A percentile compares a stretch with the other conserved stretches of the same genome.
phyloP scores from a whole-genome alignment of 108 stramenopile species.

The Fragilaria crotonensis region DNA sequence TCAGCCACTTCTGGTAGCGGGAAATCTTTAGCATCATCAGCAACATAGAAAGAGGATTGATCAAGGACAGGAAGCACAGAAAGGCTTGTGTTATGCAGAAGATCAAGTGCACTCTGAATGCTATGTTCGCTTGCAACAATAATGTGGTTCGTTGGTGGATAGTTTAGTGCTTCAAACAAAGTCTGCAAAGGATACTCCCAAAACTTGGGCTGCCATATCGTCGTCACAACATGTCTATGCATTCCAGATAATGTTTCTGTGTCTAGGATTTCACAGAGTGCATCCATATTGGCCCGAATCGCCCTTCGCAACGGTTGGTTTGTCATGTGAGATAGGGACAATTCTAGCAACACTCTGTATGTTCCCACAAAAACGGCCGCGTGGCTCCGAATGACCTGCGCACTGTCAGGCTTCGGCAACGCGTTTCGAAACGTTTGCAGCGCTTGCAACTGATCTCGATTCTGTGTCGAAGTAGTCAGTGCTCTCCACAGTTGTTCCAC shows the following conservation, averaged over 20 bases:
- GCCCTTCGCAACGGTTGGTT: constrained; percentile 37
- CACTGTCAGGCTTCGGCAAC: background rate
- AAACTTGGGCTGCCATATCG: background rate
- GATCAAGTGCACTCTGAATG: background rate
- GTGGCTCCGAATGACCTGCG: background rate
- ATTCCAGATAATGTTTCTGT: background rate
- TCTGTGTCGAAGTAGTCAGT: constrained; percentile 4
- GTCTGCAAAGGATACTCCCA: constrained; percentile 16
- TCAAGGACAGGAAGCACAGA: background rate
- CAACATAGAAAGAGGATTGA: background rate
- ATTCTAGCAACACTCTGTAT: constrained; percentile 48
- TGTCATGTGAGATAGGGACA: constrained; percentile 28
- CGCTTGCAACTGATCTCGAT: constrained; percentile 19
- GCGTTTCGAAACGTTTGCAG: constrained; percentile 18
- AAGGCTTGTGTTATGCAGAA: background rate
- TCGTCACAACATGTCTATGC: background rate
- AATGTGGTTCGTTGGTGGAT: background rate
- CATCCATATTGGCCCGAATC: constrained; percentile 26
- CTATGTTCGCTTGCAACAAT: constrained; percentile 1
- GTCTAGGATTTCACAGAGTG: constrained; percentile 1
- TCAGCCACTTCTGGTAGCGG: constrained; percentile 1
- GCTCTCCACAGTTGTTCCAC: background rate
- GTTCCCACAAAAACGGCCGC: background rate
- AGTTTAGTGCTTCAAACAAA: constrained; percentile 15
- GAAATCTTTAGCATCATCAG: background rate